Percentiles rank a stretch among this genome's conserved stretches.
Evolutionary conservation across 345 rosid genomes (phyloP).

Genomic region (Isatis tinctoria): DNA sequence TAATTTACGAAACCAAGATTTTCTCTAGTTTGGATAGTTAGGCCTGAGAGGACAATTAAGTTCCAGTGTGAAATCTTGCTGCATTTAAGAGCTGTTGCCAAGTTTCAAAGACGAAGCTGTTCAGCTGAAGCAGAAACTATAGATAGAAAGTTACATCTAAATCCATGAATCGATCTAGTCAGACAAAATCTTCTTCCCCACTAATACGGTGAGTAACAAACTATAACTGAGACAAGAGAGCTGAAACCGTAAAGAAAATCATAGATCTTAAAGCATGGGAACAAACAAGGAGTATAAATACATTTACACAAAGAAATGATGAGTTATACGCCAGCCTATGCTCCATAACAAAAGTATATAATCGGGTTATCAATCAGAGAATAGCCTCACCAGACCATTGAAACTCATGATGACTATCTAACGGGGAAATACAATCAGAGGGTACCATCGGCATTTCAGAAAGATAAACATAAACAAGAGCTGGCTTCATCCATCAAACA

Average conservation of each 20-base stretch:
- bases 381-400: background rate
- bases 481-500: conserved; percentile 7
- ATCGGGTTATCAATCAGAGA: background rate
- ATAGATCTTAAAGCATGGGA: conserved; percentile 1
- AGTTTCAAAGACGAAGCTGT: background rate
- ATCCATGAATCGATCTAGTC: background rate
- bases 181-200: background rate
- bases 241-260: conserved; percentile 4
- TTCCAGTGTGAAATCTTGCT: background rate
- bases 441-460: background rate
- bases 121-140: background rate
- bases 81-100: background rate
- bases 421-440: background rate
- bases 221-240: conserved; percentile 1
- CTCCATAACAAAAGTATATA: background rate
- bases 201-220: background rate
- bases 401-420: background rate
- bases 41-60: background rate
- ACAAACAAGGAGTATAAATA: background rate
- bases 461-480: background rate
- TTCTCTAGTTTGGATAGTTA: background rate
- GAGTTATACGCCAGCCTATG: background rate
- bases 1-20: background rate
- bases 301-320: background rate
- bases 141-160: background rate